Evolutionary conservation across 1,139 yeast genomes (phyloP).

Genomic region (Kodamaea ohmeri): DNA sequence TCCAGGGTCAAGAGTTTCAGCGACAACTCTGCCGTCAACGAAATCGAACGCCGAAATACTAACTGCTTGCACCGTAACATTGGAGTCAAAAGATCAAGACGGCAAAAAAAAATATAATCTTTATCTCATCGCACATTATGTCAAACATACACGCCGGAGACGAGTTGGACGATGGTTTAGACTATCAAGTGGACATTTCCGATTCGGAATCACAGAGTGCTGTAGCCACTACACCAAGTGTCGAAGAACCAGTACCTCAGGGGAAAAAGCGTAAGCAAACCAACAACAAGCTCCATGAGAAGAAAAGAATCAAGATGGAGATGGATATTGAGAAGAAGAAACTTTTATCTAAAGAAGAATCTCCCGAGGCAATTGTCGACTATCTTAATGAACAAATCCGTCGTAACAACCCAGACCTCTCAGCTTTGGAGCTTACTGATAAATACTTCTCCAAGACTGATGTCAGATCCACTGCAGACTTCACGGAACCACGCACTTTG

Average conservation of each 20-base stretch:
- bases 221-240: slow-evolving; percentile 8
- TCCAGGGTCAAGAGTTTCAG: slow-evolving; percentile 8
- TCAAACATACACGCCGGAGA: slow-evolving; percentile 29
- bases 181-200: slow-evolving; percentile 45
- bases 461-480: slow-evolving; percentile 52
- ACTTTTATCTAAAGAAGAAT: slow-evolving; percentile 43
- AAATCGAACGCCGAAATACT: slow-evolving; percentile 10
- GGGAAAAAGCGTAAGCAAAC: slow-evolving; percentile 31
- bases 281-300: slow-evolving; percentile 40
- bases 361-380: slow-evolving; percentile 59
- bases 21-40: slow-evolving; percentile 13
- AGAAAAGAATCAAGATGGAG: slow-evolving; percentile 61
- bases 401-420: slow-evolving; percentile 51
- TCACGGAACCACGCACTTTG: slow-evolving; percentile 43
- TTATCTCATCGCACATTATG: slow-evolving; percentile 12
- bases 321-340: slow-evolving; percentile 52
- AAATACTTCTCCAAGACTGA: slow-evolving; percentile 47
- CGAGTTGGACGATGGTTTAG: slow-evolving; percentile 69
- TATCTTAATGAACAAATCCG: slow-evolving; percentile 53
- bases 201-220: slow-evolving; percentile 16
- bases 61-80: slow-evolving; percentile 1
- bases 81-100: background rate
- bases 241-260: slow-evolving; percentile 15
- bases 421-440: slow-evolving; percentile 63
- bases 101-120: background rate